Evolutionary conservation across 305 asterid genomes (phyloP).

Genomic region (Withania somnifera): DNA sequence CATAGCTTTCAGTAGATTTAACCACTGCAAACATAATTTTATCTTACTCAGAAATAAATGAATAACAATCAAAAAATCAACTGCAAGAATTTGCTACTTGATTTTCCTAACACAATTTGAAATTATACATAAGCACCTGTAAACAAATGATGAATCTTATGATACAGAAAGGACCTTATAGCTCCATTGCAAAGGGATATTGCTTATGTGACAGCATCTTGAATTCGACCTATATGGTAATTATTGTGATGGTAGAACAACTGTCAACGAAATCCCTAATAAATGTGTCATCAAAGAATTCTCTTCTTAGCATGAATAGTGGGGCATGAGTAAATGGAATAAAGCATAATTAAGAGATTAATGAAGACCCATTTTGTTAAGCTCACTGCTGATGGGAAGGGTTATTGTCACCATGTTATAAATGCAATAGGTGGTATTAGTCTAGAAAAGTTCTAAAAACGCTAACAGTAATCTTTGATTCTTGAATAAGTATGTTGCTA

Average conservation of each 20-base stretch:
- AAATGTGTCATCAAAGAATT: neutral
- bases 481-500: neutral
- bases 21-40: slow-evolving; percentile 50
- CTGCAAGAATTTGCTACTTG: neutral
- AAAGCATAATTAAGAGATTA: neutral
- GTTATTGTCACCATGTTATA: neutral
- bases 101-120: neutral
- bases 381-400: neutral
- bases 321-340: neutral
- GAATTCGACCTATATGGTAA: neutral
- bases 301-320: neutral
- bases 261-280: neutral
- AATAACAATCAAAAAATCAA: neutral
- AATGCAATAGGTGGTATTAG: neutral
- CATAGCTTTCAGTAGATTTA: slow-evolving; percentile 54
- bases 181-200: neutral
- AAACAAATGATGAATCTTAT: neutral
- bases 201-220: neutral
- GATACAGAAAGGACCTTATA: neutral
- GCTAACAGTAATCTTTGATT: neutral
- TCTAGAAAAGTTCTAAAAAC: neutral
- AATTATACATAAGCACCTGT: neutral
- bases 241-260: neutral
- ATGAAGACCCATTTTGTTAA: too few relatives aligned
- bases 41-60: neutral